Evolutionary conservation across 495 filamentous ascomycete genomes (phyloP), one percentile per base, ranked within the genome.

Genomic region (Hypoxylon fragiforme): DNA sequence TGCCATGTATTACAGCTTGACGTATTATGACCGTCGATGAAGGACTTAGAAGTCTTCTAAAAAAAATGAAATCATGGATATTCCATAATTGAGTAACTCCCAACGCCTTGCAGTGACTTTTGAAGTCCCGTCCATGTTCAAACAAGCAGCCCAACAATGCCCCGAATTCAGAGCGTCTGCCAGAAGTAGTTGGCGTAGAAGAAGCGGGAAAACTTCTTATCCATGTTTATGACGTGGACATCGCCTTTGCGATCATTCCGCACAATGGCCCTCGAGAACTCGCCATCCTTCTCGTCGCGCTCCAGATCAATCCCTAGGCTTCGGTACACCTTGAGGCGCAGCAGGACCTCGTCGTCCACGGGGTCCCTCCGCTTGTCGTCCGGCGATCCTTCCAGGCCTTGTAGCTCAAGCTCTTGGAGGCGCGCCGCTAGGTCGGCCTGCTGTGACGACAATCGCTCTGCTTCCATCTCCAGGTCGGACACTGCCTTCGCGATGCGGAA

Each of bases 111-210:
- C 44, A 37, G 24, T 39, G 31, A 30, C 12, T 30, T 41, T 39
- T 5, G 43, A 7, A 7, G 44, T 40, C 7, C 12, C 21, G 11
- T 15, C 3, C 15, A 26, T 28, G 7, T 15, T 14, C 41, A 40
- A 35, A 34, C 36, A 14, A 45, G n/a, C 16, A n/a, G 13, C 19
- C 26, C 21, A 7, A 8, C 20, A 3, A 13, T 8, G 19, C 32
- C 28, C 54, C 61, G 69, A 14, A 69, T 67, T 72, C 78, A 91
- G 69, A 95, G 79, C n/a, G 80, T 89, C 63, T 87, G 81, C 94
- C 94, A 98, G 63, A 98, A 92, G 62, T 96, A 95, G 62, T 96
- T 94, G 18, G 91, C 87, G 66, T 98, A 97, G 68, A 95, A 97
- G 71, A 86, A 91, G 47, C 84, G 80, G 47, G 89, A 91, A 64